These are phyloP conservation scores for Cryptomeria japonica DNA, from an alignment of 75 land plant species.

Conservation along the genomic window DNA sequence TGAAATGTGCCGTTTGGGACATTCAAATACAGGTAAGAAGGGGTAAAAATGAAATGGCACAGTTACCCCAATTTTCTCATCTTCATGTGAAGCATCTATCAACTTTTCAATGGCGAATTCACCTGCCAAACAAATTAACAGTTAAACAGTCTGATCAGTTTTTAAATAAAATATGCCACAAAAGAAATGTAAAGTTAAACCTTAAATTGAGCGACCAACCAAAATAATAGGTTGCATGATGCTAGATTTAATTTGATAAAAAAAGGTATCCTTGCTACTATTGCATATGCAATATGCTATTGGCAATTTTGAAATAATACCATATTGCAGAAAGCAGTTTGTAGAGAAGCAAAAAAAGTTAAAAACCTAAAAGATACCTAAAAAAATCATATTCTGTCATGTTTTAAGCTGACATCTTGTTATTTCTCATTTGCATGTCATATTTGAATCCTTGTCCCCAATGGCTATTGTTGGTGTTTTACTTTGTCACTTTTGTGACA, in stretches of 20 bases:
- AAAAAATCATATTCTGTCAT: no score
- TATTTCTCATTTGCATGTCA: no score
- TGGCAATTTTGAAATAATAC: not conserved
- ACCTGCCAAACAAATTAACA: constrained; percentile 28
- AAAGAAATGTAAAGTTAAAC: constrained; percentile 5
- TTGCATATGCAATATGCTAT: not conserved
- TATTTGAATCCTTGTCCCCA: no score
- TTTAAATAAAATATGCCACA: not conserved
- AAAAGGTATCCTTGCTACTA: not conserved
- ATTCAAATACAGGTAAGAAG: not conserved
- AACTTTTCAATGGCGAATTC: constrained; percentile 67
- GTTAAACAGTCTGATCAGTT: not conserved
- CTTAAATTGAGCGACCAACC: not conserved
- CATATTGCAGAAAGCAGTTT: not conserved
- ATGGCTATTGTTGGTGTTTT: no score
- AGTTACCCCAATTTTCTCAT: constrained; percentile 33
- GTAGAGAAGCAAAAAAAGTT: not conserved
- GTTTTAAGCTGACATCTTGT: no score
- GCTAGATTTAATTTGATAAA: not conserved
- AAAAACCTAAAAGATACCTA: no score
- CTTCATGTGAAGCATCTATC: constrained; percentile 46
- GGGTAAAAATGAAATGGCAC: not conserved
- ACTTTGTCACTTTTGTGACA: no score
- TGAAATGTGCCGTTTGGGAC: not conserved
- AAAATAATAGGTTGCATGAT: not conserved